phyloP scores from a whole-genome alignment of 2,329 filamentous ascomycete genomes.

The Penicillium sp. region DNA sequence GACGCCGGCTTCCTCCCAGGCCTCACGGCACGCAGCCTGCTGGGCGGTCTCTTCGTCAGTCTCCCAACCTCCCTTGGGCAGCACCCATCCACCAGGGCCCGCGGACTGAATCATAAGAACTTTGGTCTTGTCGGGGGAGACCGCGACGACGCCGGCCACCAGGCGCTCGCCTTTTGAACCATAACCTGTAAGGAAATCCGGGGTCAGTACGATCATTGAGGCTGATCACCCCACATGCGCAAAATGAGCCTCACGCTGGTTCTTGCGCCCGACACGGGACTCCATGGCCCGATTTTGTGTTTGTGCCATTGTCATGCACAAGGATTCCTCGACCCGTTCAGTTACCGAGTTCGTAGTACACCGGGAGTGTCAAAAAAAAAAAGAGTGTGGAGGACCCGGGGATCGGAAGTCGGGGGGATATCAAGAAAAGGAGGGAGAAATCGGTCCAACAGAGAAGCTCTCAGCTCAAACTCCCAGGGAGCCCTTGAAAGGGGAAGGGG shows the following conservation, averaged over 20 bases:
- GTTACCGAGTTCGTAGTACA: not conserved
- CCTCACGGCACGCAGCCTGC: constrained; percentile 80
- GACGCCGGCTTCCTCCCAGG: constrained; percentile 97
- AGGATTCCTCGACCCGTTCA: constrained; percentile 8
- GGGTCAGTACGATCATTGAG: constrained; percentile 19
- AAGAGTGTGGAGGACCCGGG: constrained; percentile 4
- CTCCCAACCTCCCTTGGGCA: constrained; percentile 98
- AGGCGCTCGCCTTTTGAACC: constrained; percentile 86
- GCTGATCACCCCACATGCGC: constrained; percentile 22
- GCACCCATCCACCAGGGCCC: constrained; percentile 85
- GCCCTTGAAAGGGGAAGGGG: constrained; percentile 10
- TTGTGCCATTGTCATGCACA: constrained; percentile 37
- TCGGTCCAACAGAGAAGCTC: not conserved
- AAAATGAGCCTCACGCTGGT: constrained; percentile 44
- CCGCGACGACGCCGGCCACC: constrained; percentile 87
- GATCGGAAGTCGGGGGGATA: not conserved
- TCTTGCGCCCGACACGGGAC: constrained; percentile 46
- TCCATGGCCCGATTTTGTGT: constrained; percentile 45
- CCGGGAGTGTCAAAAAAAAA: constrained; percentile 6
- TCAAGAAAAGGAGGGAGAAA: not conserved
- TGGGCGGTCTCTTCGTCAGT: constrained; percentile 82
- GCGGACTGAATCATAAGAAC: constrained; percentile 93
- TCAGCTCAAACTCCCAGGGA: constrained; percentile 22
- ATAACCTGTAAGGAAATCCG: constrained; percentile 61
- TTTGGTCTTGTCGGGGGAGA: constrained; percentile 78